Conservation (phyloP, 192 early-diverging fungal genomes). For the Coemansia sp. region DNA sequence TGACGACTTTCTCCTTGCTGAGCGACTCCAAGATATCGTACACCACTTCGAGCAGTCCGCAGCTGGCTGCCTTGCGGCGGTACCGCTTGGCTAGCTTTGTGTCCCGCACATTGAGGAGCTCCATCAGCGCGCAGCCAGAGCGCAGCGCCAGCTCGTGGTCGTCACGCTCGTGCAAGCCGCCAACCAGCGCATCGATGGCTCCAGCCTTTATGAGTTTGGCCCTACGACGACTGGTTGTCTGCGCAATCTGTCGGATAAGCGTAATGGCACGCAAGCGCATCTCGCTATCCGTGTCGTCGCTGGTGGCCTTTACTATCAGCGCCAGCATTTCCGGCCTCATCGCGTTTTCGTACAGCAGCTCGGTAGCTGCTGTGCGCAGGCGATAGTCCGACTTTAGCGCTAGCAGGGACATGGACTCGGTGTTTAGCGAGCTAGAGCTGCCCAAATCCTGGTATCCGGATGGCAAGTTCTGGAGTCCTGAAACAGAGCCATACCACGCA, state of each 20-base stretch:
- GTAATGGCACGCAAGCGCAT: constrained; percentile 12
- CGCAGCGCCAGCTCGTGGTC: constrained; percentile 25
- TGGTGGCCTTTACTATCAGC: constrained; percentile 15
- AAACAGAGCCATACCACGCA: constrained; percentile 15
- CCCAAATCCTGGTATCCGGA: not conserved
- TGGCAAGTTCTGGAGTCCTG: not conserved
- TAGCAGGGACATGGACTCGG: constrained; percentile 19
- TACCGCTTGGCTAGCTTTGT: not conserved
- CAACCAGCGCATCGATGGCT: constrained; percentile 19
- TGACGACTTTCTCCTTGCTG: too few relatives aligned
- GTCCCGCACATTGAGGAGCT: constrained; percentile 20
- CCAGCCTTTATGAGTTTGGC: constrained; percentile 13
- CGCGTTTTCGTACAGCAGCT: constrained; percentile 35
- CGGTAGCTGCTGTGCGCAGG: constrained; percentile 19
- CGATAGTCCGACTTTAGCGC: constrained; percentile 19
- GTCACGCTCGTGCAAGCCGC: constrained; percentile 6
- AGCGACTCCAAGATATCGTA: constrained; percentile 7
- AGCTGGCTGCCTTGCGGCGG: constrained; percentile 15
- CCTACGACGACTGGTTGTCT: constrained; percentile 12
- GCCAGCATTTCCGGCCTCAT: constrained; percentile 13
- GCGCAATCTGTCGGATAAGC: constrained; percentile 26
- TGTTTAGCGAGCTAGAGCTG: not conserved
- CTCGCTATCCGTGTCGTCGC: not conserved
- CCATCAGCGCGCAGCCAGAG: constrained; percentile 15
- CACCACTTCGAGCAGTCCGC: constrained; percentile 22